Percentiles rank a stretch among this genome's conserved stretches.
These are phyloP conservation scores for Tetrapisispora nanseiensis DNA, from an alignment of 805 yeast genomes.

Conservation along the genomic window DNA sequence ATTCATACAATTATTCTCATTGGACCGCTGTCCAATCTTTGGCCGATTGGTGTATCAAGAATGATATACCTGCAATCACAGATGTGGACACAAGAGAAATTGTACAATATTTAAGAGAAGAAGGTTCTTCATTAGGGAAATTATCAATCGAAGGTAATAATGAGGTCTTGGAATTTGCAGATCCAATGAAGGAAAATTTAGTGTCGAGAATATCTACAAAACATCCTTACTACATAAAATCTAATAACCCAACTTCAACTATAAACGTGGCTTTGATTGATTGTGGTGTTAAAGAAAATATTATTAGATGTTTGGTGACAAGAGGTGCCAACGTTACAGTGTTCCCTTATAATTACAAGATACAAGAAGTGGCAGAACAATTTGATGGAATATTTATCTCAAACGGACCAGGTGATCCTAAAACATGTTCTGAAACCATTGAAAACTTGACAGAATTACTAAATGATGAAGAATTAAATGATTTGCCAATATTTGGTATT, in stretches of 20 bases:
- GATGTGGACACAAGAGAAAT: constrained; percentile 97
- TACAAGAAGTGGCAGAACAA: constrained; percentile 79
- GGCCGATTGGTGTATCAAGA: constrained; percentile 92
- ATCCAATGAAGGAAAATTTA: constrained; percentile 82
- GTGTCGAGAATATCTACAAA: constrained; percentile 92
- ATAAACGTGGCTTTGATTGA: constrained; percentile 84
- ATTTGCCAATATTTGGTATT: constrained; percentile 91
- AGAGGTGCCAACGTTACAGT: constrained; percentile 96
- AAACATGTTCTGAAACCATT: constrained; percentile 75
- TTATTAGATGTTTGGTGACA: constrained; percentile 81
- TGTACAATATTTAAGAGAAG: constrained; percentile 87
- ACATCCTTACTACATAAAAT: constrained; percentile 82
- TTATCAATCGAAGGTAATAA: constrained; percentile 56
- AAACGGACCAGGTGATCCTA: constrained; percentile 97
- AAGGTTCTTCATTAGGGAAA: constrained; percentile 88
- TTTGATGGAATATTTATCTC: constrained; percentile 93
- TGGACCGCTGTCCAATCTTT: constrained; percentile 98
- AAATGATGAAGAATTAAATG: constrained; percentile 40
- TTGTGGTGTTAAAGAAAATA: constrained; percentile 98
- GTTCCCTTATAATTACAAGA: constrained; percentile 91
- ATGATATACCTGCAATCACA: constrained; percentile 90
- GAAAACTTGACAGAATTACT: constrained; percentile 62
- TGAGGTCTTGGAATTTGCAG: constrained; percentile 49
- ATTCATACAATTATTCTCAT: constrained; percentile 91
- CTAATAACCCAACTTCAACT: constrained; percentile 38